phyloP scores from a whole-genome alignment of 441 rosid genomes.

The Populus hybrid region DNA sequence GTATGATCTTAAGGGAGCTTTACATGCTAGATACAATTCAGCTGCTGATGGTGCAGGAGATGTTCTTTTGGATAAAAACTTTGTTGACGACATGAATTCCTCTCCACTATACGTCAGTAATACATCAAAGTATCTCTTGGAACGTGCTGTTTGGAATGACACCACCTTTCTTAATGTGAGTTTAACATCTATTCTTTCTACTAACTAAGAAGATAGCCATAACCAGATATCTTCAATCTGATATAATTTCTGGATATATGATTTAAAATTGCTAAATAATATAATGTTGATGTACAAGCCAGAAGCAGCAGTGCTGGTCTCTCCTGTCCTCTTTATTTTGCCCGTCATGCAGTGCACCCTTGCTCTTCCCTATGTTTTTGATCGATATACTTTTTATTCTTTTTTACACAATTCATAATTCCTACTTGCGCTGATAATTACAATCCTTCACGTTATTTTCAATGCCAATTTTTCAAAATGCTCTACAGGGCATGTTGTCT shows the following conservation, averaged over 20 bases:
- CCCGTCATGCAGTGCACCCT: not conserved
- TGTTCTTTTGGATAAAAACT: slow-evolving; percentile 95
- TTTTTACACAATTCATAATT: not conserved
- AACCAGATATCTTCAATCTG: not conserved
- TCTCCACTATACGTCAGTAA: slow-evolving; percentile 88
- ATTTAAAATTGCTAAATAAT: not conserved
- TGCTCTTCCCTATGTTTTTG: not conserved
- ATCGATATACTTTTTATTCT: not conserved
- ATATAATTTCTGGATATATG: not conserved
- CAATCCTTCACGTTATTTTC: not conserved
- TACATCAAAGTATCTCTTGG: slow-evolving; percentile 62
- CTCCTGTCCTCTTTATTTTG: not conserved
- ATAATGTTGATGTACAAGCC: not conserved
- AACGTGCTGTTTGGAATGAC: slow-evolving; percentile 95
- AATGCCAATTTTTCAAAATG: not conserved
- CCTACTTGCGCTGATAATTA: not conserved
- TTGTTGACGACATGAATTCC: slow-evolving; percentile 84
- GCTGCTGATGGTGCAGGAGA: slow-evolving; percentile 56
- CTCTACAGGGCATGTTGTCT: not conserved
- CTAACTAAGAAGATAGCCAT: not conserved
- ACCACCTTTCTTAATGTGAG: slow-evolving; percentile 89
- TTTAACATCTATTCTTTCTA: slow-evolving; percentile 4
- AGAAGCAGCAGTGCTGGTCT: not conserved
- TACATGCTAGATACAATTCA: slow-evolving; percentile 67
- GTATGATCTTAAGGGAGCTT: slow-evolving; percentile 95